Conservation (phyloP, 306 rosid genomes). For the Oemleria cerasiformis region DNA sequence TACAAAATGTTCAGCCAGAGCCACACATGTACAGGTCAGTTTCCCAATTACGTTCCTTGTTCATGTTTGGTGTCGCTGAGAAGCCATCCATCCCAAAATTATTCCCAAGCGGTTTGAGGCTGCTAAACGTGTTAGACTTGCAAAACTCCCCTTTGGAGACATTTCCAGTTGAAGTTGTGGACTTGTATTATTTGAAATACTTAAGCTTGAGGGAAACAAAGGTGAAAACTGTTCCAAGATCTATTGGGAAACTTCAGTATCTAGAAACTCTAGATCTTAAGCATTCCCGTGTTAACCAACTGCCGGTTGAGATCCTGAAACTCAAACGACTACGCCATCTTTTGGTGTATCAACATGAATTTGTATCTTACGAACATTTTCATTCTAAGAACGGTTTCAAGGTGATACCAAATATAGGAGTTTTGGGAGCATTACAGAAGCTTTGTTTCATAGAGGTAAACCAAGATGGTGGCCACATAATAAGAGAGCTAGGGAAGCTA, state of each 20-base stretch:
- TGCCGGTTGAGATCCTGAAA: conserved; percentile 34
- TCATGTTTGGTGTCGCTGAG: conserved; percentile 44
- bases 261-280: conserved; percentile 43
- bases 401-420: conserved; percentile 25
- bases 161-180: conserved; percentile 32
- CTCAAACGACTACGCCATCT: conserved; percentile 40
- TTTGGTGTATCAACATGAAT: conserved; percentile 27
- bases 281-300: conserved; percentile 31
- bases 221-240: conserved; percentile 26
- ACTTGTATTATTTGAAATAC: conserved; percentile 24
- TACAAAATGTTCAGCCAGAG: conserved; percentile 37
- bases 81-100: conserved; percentile 14
- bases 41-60: conserved; percentile 60
- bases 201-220: conserved; percentile 40
- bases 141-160: conserved; percentile 14
- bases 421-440: conserved; percentile 37
- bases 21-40: conserved; percentile 34
- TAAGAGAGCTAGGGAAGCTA: conserved; percentile 36
- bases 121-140: conserved; percentile 39
- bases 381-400: conserved; percentile 27
- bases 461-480: conserved; percentile 11
- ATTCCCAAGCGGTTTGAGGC: conserved; percentile 28
- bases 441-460: conserved; percentile 36
- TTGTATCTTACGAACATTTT: conserved; percentile 3
- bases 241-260: conserved; percentile 35